phyloP scores from a whole-genome alignment of 1,139 yeast genomes.

The Pichia sp. region DNA sequence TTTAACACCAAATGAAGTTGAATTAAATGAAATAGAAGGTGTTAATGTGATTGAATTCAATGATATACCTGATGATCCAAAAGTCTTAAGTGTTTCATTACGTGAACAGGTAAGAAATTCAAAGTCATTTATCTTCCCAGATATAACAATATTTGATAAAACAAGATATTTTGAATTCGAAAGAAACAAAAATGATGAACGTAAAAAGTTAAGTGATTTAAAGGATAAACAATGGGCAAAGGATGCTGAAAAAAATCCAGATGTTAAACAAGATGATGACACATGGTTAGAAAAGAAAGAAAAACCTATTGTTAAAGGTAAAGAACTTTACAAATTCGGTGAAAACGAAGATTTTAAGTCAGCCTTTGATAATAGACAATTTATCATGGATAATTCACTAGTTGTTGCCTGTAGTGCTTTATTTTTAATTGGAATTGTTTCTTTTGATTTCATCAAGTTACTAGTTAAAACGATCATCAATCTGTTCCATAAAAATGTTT shows the following conservation, averaged over 20 bases:
- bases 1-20: constrained; percentile 17
- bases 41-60: constrained; percentile 22
- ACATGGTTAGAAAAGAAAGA: constrained; percentile 27
- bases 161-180: constrained; percentile 47
- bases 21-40: constrained; percentile 13
- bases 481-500: background rate
- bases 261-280: constrained; percentile 21
- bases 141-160: constrained; percentile 39
- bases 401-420: constrained; percentile 17
- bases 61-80: constrained; percentile 33
- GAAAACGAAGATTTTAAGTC: constrained; percentile 20
- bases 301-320: constrained; percentile 15
- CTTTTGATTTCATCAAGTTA: constrained; percentile 10
- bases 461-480: background rate
- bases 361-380: constrained; percentile 17
- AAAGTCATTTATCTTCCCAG: constrained; percentile 37
- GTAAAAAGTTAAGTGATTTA: constrained; percentile 9
- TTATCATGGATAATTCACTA: constrained; percentile 25
- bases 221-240: constrained; percentile 22
- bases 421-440: constrained; percentile 7
- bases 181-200: constrained; percentile 40
- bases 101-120: constrained; percentile 16
- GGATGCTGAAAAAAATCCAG: constrained; percentile 15
- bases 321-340: constrained; percentile 21
- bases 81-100: constrained; percentile 11